phyloP scores from a whole-genome alignment of 2,329 filamentous ascomycete genomes.

The Sarocladium kiliense region DNA sequence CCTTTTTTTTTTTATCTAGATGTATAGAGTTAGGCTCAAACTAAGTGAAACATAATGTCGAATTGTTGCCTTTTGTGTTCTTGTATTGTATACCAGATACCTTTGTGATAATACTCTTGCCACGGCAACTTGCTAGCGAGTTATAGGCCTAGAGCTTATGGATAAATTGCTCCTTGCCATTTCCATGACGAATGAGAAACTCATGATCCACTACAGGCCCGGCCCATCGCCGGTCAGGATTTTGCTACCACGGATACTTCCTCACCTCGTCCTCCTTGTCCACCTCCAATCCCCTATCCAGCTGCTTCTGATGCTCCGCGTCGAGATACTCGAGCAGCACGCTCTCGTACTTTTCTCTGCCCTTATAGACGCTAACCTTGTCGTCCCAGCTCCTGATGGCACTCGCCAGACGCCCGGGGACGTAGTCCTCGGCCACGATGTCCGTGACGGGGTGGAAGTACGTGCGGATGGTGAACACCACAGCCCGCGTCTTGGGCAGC shows the following conservation, averaged over 20 bases:
- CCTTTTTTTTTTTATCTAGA: no score
- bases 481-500: constrained; percentile 50
- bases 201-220: background rate
- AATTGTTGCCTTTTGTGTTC: no score
- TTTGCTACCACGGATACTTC: constrained; percentile 53
- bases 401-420: constrained; percentile 72
- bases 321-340: constrained; percentile 76
- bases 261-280: constrained; percentile 54
- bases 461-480: constrained; percentile 73
- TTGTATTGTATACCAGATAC: no score
- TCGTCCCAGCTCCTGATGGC: constrained; percentile 78
- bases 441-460: constrained; percentile 71
- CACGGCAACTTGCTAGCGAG: background rate
- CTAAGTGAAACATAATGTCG: no score
- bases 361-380: constrained; percentile 73
- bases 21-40: no score
- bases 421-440: constrained; percentile 65
- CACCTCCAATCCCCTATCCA: constrained; percentile 60
- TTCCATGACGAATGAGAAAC: background rate
- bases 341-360: constrained; percentile 66
- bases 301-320: constrained; percentile 65
- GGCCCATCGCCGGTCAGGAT: background rate
- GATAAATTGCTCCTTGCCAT: background rate
- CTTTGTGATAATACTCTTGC: no score
- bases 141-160: background rate